phyloP scores from a whole-genome alignment of 805 yeast genomes.

The Pichia membranifaciens region DNA sequence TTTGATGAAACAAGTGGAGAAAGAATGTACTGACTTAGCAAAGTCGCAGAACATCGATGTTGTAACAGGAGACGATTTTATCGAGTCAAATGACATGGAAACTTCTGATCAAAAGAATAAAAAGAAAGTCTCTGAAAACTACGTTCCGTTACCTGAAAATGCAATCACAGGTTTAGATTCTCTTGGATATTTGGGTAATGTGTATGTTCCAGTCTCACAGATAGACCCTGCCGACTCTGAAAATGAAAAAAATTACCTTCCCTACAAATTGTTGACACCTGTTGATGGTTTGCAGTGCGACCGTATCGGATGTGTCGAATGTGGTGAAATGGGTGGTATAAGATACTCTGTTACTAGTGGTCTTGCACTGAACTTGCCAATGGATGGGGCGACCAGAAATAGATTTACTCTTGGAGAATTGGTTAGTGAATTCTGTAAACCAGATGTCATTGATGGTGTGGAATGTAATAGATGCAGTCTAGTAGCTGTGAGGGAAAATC shows the following conservation, averaged over 20 bases:
- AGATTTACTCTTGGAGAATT: conserved; percentile 45
- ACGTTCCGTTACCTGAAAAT: conserved; percentile 24
- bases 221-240: conserved; percentile 63
- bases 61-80: background rate
- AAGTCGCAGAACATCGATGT: conserved; percentile 20
- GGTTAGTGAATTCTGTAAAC: conserved; percentile 60
- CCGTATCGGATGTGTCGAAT: conserved; percentile 80
- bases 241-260: conserved; percentile 39
- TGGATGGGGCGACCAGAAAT: conserved; percentile 32
- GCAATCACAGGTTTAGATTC: conserved; percentile 35
- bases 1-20: conserved; percentile 60
- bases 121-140: conserved; percentile 20
- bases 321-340: conserved; percentile 94
- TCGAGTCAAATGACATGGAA: background rate
- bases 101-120: conserved; percentile 14
- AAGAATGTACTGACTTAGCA: conserved; percentile 35
- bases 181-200: conserved; percentile 56
- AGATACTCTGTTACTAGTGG: conserved; percentile 77
- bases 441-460: conserved; percentile 88
- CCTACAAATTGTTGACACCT: conserved; percentile 68
- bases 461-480: conserved; percentile 93
- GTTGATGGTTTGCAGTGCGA: conserved; percentile 88
- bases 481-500: conserved; percentile 48
- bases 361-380: conserved; percentile 61
- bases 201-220: conserved; percentile 67